Evolutionary conservation across 495 filamentous ascomycete genomes (phyloP).

Genomic region (Annulohypoxylon nitens): DNA sequence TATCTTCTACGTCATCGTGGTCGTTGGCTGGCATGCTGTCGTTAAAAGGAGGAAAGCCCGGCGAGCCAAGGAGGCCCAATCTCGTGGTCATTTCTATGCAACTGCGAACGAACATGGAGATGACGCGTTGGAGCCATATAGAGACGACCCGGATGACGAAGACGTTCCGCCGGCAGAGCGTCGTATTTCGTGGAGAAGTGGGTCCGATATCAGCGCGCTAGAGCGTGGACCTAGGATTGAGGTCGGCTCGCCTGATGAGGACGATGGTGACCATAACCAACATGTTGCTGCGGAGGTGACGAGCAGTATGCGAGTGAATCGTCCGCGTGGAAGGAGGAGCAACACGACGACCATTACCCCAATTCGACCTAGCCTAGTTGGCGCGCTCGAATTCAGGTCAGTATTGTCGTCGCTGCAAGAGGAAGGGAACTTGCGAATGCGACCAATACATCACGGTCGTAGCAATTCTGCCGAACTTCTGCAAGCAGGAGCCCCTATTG

Average conservation of each 20-base stretch:
- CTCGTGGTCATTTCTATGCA: slow-evolving; percentile 78
- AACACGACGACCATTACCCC: slow-evolving; percentile 79
- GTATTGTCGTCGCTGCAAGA: slow-evolving; percentile 86
- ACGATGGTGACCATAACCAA: slow-evolving; percentile 79
- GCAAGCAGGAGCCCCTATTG: slow-evolving; percentile 12
- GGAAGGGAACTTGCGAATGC: slow-evolving; percentile 76
- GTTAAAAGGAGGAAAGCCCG: slow-evolving; percentile 69
- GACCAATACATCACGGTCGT: slow-evolving; percentile 72
- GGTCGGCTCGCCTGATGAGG: slow-evolving; percentile 65
- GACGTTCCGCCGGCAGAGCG: slow-evolving; percentile 70
- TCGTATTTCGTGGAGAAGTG: slow-evolving; percentile 40
- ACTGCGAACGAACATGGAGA: slow-evolving; percentile 57
- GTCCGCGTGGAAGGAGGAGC: slow-evolving; percentile 75
- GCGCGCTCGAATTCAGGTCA: slow-evolving; percentile 92
- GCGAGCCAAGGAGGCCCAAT: slow-evolving; percentile 73
- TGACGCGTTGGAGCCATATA: slow-evolving; percentile 74
- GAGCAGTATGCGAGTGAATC: slow-evolving; percentile 90
- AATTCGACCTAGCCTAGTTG: slow-evolving; percentile 92
- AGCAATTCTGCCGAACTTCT: slow-evolving; percentile 77
- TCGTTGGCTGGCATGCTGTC: slow-evolving; percentile 95
- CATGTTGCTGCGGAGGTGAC: slow-evolving; percentile 84
- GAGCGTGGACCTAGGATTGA: slow-evolving; percentile 71
- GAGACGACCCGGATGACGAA: slow-evolving; percentile 79
- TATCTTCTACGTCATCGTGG: slow-evolving; percentile 87
- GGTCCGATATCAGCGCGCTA: slow-evolving; percentile 76